Evolutionary conservation across 306 rosid genomes (phyloP).

Genomic region (Phaseolus lunatus): DNA sequence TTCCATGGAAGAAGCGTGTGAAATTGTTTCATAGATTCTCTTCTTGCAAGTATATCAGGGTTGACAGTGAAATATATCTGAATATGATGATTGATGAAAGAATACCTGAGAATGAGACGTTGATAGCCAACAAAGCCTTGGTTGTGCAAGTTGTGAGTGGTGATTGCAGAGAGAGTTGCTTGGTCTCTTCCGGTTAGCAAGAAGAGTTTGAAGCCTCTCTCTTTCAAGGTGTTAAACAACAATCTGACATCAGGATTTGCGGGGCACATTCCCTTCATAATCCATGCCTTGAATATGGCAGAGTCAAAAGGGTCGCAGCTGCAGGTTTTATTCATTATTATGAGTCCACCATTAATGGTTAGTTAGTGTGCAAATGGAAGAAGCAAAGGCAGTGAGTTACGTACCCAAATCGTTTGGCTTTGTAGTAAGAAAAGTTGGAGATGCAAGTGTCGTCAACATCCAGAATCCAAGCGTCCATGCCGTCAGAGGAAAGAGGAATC

Average conservation of each 20-base stretch:
- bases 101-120: constrained; percentile 70
- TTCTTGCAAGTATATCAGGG: too few relatives aligned
- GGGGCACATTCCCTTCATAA: constrained; percentile 61
- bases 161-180: constrained; percentile 55
- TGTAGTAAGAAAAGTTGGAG: constrained; percentile 70
- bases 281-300: constrained; percentile 72
- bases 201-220: constrained; percentile 69
- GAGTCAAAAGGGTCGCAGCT: constrained; percentile 79
- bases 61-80: neutral
- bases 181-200: constrained; percentile 79
- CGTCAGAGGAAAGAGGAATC: constrained; percentile 45
- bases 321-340: too few relatives aligned
- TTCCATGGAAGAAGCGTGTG: neutral
- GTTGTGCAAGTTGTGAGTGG: constrained; percentile 61
- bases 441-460: constrained; percentile 91
- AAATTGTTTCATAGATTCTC: neutral
- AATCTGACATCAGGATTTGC: constrained; percentile 50
- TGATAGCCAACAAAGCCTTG: constrained; percentile 78
- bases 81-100: neutral
- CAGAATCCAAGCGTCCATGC: constrained; percentile 72
- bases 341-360: too few relatives aligned
- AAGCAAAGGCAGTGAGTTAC: too few relatives aligned
- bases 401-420: constrained; percentile 66
- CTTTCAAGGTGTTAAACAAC: constrained; percentile 52
- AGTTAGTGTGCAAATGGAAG: too few relatives aligned